These are phyloP conservation scores for Jamesozyma jinghongensis DNA, from an alignment of 805 yeast species.

Conservation along the genomic window DNA sequence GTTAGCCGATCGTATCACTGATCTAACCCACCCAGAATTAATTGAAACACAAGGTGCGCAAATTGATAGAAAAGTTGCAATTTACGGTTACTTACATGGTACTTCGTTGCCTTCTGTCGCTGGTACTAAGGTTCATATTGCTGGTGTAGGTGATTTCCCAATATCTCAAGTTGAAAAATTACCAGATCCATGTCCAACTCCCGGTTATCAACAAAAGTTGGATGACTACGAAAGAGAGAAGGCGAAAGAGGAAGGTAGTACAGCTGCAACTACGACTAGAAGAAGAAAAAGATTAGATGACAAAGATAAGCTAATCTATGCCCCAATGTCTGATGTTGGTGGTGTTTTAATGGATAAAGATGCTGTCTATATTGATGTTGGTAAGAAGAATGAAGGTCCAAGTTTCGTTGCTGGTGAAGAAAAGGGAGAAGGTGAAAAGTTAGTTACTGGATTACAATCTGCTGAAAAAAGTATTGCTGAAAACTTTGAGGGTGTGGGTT, in stretches of 20 bases:
- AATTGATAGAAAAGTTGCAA: slow-evolving; percentile 78
- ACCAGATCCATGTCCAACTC: slow-evolving; percentile 99
- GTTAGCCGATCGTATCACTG: slow-evolving; percentile 84
- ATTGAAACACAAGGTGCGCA: slow-evolving; percentile 67
- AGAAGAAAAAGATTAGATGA: slow-evolving; percentile 91
- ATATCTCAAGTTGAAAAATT: slow-evolving; percentile 73
- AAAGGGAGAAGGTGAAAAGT: slow-evolving; percentile 75
- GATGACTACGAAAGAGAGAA: slow-evolving; percentile 75
- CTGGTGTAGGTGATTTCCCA: slow-evolving; percentile 89
- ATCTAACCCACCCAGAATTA: slow-evolving; percentile 82
- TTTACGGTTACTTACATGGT: slow-evolving; percentile 93
- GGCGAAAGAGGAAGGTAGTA: slow-evolving; percentile 56
- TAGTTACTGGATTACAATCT: slow-evolving; percentile 74
- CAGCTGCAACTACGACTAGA: slow-evolving; percentile 45
- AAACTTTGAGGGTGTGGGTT: slow-evolving; percentile 56
- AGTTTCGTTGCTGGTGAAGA: slow-evolving; percentile 56
- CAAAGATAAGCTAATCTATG: slow-evolving; percentile 86
- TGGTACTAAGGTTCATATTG: slow-evolving; percentile 77
- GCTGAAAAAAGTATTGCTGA: slow-evolving; percentile 53
- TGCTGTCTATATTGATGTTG: slow-evolving; percentile 80
- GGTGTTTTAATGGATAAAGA: slow-evolving; percentile 96
- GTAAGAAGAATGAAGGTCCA: slow-evolving; percentile 25
- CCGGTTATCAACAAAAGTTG: slow-evolving; percentile 75
- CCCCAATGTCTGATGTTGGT: slow-evolving; percentile 99
- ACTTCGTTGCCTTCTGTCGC: slow-evolving; percentile 59